These are phyloP conservation scores for Rhamnella rubrinervis DNA, from an alignment of 331 rosid genomes.

Conservation along the genomic window DNA sequence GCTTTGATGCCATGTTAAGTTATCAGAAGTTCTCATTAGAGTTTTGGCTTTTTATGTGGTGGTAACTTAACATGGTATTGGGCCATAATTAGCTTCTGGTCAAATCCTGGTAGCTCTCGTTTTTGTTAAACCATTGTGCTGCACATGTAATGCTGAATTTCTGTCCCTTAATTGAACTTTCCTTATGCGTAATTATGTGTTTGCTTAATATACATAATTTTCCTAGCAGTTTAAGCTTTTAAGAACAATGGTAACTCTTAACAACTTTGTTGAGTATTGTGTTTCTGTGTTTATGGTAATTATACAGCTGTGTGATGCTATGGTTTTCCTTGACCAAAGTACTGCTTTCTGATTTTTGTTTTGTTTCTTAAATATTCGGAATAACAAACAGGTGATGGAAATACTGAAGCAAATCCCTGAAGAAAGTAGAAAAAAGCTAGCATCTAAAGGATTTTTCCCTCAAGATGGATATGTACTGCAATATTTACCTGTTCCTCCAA, in stretches of 20 bases:
- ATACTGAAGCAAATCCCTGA: constrained; percentile 67
- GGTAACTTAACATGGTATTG: too few species aligned
- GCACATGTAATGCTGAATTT: too few species aligned
- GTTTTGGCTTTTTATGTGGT: too few species aligned
- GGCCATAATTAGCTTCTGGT: too few species aligned
- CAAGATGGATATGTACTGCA: constrained; percentile 83
- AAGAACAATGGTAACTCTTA: not conserved
- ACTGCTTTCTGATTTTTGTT: constrained; percentile 8
- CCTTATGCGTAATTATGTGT: too few species aligned
- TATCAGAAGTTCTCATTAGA: too few species aligned
- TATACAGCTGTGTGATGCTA: not conserved
- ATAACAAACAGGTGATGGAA: constrained; percentile 60
- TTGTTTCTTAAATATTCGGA: constrained; percentile 2
- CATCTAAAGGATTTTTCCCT: constrained; percentile 74
- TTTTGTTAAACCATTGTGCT: too few species aligned
- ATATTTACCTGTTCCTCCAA: constrained; percentile 86
- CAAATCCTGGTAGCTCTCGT: too few species aligned
- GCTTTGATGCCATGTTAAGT: too few species aligned
- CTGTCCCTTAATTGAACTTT: too few species aligned
- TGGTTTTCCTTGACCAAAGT: constrained; percentile 12
- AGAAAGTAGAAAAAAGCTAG: constrained; percentile 67
- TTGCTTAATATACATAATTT: too few species aligned
- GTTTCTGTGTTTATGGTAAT: not conserved
- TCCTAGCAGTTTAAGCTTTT: not conserved
- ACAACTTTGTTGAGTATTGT: not conserved